phyloP scores from a whole-genome alignment of 106 monocot genomes.

The Hemerocallis citrina region DNA sequence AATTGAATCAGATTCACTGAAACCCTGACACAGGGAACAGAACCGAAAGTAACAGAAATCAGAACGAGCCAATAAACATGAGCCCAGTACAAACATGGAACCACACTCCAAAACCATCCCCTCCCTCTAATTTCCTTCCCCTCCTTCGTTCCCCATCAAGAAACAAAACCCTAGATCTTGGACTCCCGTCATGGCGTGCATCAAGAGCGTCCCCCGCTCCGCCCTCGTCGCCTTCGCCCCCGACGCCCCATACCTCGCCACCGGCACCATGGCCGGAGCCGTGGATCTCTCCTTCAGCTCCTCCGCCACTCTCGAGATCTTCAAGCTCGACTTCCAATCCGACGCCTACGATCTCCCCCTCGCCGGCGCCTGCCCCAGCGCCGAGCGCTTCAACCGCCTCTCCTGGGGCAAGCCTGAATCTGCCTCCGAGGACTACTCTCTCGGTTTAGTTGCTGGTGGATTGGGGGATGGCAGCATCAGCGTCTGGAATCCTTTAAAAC shows the following conservation, averaged over 20 bases:
- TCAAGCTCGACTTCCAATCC: slow-evolving; percentile 66
- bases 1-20: too few relatives aligned
- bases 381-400: slow-evolving; percentile 75
- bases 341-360: slow-evolving; percentile 53
- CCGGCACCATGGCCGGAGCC: slow-evolving; percentile 86
- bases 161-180: slow-evolving; percentile 1
- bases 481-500: slow-evolving; percentile 69
- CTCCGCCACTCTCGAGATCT: slow-evolving; percentile 84
- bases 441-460: slow-evolving; percentile 79
- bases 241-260: slow-evolving; percentile 68
- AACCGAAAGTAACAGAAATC: too few relatives aligned
- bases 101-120: too few relatives aligned
- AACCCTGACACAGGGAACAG: too few relatives aligned
- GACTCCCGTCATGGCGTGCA: slow-evolving; percentile 48
- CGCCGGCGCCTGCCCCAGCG: slow-evolving; percentile 45
- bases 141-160: too few relatives aligned
- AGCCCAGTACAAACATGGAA: too few relatives aligned
- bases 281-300: slow-evolving; percentile 83
- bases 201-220: slow-evolving; percentile 89
- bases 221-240: slow-evolving; percentile 80
- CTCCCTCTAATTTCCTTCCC: too few relatives aligned
- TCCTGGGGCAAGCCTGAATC: slow-evolving; percentile 54
- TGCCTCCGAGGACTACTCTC: slow-evolving; percentile 27
- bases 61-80: too few relatives aligned
- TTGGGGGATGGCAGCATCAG: slow-evolving; percentile 61